phyloP scores from a whole-genome alignment of 768 basidiomycete species.

The Termitomyces sp. region DNA sequence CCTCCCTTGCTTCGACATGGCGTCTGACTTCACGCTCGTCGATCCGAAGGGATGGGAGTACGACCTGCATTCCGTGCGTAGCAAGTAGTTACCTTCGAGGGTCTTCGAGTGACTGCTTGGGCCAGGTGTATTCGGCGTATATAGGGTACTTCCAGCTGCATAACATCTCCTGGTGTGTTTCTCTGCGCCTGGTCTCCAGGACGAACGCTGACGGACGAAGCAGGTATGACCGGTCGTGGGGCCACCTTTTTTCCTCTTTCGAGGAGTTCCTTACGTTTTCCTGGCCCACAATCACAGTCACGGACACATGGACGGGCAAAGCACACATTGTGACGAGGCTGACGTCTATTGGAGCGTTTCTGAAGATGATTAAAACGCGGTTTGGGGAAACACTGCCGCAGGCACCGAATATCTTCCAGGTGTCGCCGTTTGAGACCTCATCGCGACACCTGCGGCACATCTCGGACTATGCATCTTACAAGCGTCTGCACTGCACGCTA shows the following conservation, averaged over 20 bases:
- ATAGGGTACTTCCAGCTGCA: constrained; percentile 75
- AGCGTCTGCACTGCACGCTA: constrained; percentile 63
- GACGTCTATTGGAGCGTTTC: constrained; percentile 65
- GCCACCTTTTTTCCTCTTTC: constrained; percentile 71
- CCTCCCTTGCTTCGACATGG: neutral
- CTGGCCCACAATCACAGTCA: constrained; percentile 79
- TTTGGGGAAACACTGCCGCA: constrained; percentile 73
- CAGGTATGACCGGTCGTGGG: constrained; percentile 82
- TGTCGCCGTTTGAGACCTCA: constrained; percentile 63
- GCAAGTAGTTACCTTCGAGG: neutral
- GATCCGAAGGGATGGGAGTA: constrained; percentile 77
- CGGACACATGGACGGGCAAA: constrained; percentile 63
- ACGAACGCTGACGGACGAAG: neutral
- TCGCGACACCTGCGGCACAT: constrained; percentile 69
- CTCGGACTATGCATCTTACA: constrained; percentile 62
- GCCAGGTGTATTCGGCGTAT: constrained; percentile 64
- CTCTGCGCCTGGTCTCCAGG: neutral
- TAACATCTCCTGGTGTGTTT: constrained; percentile 54
- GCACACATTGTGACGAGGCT: constrained; percentile 79
- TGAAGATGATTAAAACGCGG: constrained; percentile 86
- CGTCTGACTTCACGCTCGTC: constrained; percentile 59
- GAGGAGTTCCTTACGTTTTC: constrained; percentile 76
- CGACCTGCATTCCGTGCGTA: constrained; percentile 69
- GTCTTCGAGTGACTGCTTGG: neutral
- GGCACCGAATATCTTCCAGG: constrained; percentile 65